Evolutionary conservation across 768 basidiomycete species (phyloP), one percentile per base, ranked within the genome.

Genomic region (Coprinellus micaceus): DNA sequence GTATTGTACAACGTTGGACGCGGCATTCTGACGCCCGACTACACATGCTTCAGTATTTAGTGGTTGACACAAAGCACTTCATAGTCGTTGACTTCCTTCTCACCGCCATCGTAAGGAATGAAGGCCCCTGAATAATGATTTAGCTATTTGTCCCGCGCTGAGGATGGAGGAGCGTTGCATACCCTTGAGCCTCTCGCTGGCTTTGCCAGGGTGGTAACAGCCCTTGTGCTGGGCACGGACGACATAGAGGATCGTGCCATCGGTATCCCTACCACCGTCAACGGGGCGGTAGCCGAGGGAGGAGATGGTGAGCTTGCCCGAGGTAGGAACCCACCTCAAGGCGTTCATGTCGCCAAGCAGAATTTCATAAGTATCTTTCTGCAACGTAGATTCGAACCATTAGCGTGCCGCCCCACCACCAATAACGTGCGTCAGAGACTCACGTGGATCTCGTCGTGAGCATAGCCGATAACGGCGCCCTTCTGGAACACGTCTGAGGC

Each of bases 361-460:
- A 45, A 90, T 77, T 63, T 91, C 88, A 61, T 82, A 90, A 30
- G 73, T 76, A 26, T 76, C 79, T 30, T 84, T 37, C 88, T 89
- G 61, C 9, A n/a, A 43, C 52, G 22, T n/a, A 13, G 12, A 48
- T 21, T 19, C n/a, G 22, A 48, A 33, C 7, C 13, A 24, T 46
- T 15, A 46, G 24, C 24, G 12, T 7, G 24, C 2, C 17, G 1
- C 24, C 15, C 3, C 4, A 25, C 2, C 13, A 17, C 15, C 24
- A 6, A 21, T n/a, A 17, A 10, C 21, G 17, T 2, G 45, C 43
- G 9, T n/a, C 5, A 9, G 26, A 25, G 40, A 63, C 69, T 44
- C 67, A 86, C 88, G 1, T 85, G 78, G 43, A 82, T 72, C 63
- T 85, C 86, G 3, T 84, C 71, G 60, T 81, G 72, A 45, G 69